These are phyloP conservation scores for Simmondsia chinensis DNA, from an alignment of 148 eudicot genomes.

Conservation along the genomic window DNA sequence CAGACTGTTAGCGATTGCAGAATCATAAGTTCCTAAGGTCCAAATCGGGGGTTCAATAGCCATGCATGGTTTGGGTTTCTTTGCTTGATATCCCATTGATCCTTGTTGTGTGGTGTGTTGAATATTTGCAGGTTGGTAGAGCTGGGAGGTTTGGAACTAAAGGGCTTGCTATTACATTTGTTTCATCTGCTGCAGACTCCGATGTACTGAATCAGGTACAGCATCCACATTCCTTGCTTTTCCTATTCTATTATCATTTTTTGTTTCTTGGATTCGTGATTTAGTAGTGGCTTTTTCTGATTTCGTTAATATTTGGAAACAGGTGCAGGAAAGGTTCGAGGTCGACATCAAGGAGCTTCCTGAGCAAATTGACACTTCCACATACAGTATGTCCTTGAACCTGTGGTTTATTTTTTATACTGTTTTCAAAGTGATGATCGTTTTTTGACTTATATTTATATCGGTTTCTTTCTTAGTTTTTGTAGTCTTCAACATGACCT, in stretches of 20 bases:
- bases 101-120: neutral
- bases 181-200: constrained; percentile 77
- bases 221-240: neutral
- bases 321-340: constrained; percentile 78
- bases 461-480: too few species aligned
- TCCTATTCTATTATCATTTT: neutral
- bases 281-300: neutral
- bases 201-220: constrained; percentile 77
- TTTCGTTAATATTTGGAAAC: neutral
- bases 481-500: too few species aligned
- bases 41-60: too few species aligned
- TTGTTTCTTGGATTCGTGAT: neutral
- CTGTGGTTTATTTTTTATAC: too few species aligned
- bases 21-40: too few species aligned
- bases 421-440: too few species aligned
- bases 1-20: too few species aligned
- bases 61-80: too few species aligned
- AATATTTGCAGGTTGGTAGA: constrained; percentile 62
- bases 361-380: constrained; percentile 93
- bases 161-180: constrained; percentile 94
- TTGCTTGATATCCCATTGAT: neutral
- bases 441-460: too few species aligned
- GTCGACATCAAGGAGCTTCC: constrained; percentile 95
- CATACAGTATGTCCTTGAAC: constrained; percentile 83
- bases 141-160: constrained; percentile 97